These are phyloP conservation scores for Fusarium chaquense DNA, from an alignment of 2,329 filamentous ascomycete genomes.

Conservation along the genomic window DNA sequence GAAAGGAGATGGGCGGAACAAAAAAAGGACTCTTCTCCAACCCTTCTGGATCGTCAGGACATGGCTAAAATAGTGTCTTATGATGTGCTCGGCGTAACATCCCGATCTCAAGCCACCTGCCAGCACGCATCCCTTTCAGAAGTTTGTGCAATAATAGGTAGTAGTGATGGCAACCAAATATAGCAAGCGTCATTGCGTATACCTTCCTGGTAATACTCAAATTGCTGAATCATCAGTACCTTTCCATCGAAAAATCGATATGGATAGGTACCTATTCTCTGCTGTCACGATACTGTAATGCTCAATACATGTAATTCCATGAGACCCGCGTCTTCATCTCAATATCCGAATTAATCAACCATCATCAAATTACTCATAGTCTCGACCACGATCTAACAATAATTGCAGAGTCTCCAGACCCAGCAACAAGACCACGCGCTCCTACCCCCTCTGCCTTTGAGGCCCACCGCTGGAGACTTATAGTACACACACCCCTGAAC, in stretches of 20 bases:
- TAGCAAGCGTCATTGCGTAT: slow-evolving; percentile 2
- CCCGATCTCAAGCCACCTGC: slow-evolving; percentile 11
- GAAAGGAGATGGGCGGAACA: background rate
- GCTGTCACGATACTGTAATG: slow-evolving; percentile 1
- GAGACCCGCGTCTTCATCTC: background rate
- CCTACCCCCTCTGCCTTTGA: background rate
- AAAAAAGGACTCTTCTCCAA: slow-evolving; percentile 21
- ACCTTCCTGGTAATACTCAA: background rate
- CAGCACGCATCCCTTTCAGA: slow-evolving; percentile 16
- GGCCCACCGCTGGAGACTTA: slow-evolving; percentile 8
- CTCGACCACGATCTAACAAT: slow-evolving; percentile 37
- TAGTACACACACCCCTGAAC: slow-evolving; percentile 26
- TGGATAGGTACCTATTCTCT: background rate
- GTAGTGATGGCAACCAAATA: background rate
- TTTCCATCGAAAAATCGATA: background rate
- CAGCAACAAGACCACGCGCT: slow-evolving; percentile 35
- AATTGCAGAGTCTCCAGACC: slow-evolving; percentile 37
- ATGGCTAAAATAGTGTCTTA: slow-evolving; percentile 22
- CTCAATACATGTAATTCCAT: background rate
- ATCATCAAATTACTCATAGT: slow-evolving; percentile 37
- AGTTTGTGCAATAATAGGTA: background rate
- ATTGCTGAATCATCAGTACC: background rate
- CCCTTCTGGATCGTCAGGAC: slow-evolving; percentile 6
- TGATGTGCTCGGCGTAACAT: slow-evolving; percentile 23
- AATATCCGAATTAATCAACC: slow-evolving; percentile 17